Evolutionary conservation across 352 stramenopile genomes (phyloP).

Genomic region (Globisporangium nagaii): DNA sequence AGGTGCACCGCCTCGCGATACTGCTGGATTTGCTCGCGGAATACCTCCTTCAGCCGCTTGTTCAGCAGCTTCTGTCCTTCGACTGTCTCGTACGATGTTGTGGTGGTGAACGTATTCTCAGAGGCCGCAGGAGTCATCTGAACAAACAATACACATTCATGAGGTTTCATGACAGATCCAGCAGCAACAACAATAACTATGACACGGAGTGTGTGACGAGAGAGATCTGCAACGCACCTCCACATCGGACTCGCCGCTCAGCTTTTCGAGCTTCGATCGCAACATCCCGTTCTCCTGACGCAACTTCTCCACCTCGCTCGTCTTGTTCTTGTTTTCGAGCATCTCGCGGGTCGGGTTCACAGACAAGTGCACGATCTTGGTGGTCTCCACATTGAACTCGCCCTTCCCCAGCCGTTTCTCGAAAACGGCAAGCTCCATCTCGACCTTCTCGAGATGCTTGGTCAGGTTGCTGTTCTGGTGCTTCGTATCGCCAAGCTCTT

Average conservation of each 20-base stretch:
- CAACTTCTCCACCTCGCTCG: slow-evolving; percentile 33
- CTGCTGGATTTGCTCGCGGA: slow-evolving; percentile 84
- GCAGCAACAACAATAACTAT: slow-evolving; percentile 1
- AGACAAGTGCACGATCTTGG: slow-evolving; percentile 85
- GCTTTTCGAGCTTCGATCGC: slow-evolving; percentile 34
- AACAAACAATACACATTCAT: background rate
- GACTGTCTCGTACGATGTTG: slow-evolving; percentile 80
- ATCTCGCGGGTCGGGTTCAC: slow-evolving; percentile 77
- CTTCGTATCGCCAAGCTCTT: slow-evolving; percentile 31
- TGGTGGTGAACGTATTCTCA: slow-evolving; percentile 53
- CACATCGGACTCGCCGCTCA: slow-evolving; percentile 20
- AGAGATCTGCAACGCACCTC: slow-evolving; percentile 22
- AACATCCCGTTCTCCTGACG: slow-evolving; percentile 50
- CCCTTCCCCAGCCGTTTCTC: slow-evolving; percentile 71
- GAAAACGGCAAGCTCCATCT: slow-evolving; percentile 55
- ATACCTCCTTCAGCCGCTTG: slow-evolving; percentile 85
- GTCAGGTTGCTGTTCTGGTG: slow-evolving; percentile 40
- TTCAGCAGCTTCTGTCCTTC: slow-evolving; percentile 85
- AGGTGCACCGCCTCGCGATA: slow-evolving; percentile 88
- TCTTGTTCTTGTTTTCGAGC: slow-evolving; percentile 35
- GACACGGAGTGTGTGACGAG: background rate
- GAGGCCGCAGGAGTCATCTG: slow-evolving; percentile 5
- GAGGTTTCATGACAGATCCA: background rate
- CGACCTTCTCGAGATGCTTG: slow-evolving; percentile 58
- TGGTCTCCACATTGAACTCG: slow-evolving; percentile 76